Base-by-base conservation (phyloP, 768 basidiomycete species). In the Erythrobasidium yunnanense region DNA sequence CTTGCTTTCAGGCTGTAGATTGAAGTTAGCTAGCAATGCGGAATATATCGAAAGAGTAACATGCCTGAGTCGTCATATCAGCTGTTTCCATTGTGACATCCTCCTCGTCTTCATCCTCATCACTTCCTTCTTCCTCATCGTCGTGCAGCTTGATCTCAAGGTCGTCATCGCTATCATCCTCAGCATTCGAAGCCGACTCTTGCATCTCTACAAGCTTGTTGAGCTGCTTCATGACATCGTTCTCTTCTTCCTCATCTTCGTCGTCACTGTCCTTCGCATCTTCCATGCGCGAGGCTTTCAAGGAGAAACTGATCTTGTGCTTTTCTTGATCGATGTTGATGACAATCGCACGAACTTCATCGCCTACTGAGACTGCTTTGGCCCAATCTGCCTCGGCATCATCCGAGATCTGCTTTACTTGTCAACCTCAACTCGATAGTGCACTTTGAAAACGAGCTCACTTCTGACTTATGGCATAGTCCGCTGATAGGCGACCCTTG, bases 391-490 rank as follows among this genome's bases (percentile, higher is more conserved):
- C 76, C 22, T 88, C 84, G 75, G 92, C 88, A 2, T 88, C 89
- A 73, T 96, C 93, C 6, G 91, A 87, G 46, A 97, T 80, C 90
- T 95, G 69, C 25, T 33, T 11, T 11, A 42, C 11, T 11, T 42
- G 11, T n/a, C n/a, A n/a, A n/a, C n/a, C n/a, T n/a, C n/a, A n/a
- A n/a, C n/a, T n/a, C n/a, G n/a, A n/a, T n/a, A n/a, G n/a, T n/a
- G n/a, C n/a, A n/a, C n/a, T 20, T 63, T 62, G 55, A 23, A 55
- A 30, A 32, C 20, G 38, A 42, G 74, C 80, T 56, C 71, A 86
- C 90, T 81, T 97, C 82, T 8, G 89, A 88, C 76, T 90, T 91
- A 76, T 97, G 93, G 75, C 93, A 99, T 11, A 99, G 80, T 4
- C 93, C 93, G 68, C 81, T 84, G 53, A 96, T 78, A 73, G 85